A percentile compares a stretch with the other conserved stretches of the same genome.
phyloP scores from a whole-genome alignment of 257 asterid species.

The Hygrophila difformis region DNA sequence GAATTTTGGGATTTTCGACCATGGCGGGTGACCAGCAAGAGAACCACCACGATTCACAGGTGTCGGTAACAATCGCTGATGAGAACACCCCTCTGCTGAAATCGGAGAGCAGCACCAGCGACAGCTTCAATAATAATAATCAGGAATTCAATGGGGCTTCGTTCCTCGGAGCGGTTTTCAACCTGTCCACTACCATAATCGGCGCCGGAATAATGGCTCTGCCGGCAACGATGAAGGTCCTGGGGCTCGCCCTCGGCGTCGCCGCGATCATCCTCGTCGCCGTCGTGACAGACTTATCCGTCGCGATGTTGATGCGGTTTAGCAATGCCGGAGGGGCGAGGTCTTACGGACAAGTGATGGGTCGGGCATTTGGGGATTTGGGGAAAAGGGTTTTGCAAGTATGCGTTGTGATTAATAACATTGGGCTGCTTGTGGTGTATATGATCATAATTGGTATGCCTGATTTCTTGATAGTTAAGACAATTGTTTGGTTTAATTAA shows the following conservation, averaged over 20 bases:
- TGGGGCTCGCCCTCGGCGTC: slow-evolving; percentile 48
- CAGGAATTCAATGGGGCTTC: slow-evolving; percentile 42
- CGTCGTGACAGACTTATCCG: slow-evolving; percentile 38
- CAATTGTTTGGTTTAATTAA: too few species aligned
- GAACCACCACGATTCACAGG: slow-evolving; percentile 11
- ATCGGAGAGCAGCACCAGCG: slow-evolving; percentile 14
- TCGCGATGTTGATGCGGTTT: slow-evolving; percentile 27
- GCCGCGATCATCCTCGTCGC: slow-evolving; percentile 35
- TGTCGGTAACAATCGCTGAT: slow-evolving; percentile 15
- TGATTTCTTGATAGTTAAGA: too few species aligned
- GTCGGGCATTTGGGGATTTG: slow-evolving; percentile 34
- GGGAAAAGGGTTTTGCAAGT: slow-evolving; percentile 32
- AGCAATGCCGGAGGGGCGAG: slow-evolving; percentile 34
- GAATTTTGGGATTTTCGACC: too few species aligned
- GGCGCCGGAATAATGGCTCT: slow-evolving; percentile 73
- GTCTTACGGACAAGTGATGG: slow-evolving; percentile 50
- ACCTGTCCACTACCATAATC: slow-evolving; percentile 50
- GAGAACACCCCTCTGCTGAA: slow-evolving; percentile 30
- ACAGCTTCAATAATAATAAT: slow-evolving; percentile 12
- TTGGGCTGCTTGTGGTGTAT: slow-evolving; percentile 48
- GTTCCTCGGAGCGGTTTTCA: slow-evolving; percentile 45
- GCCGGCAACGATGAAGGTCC: slow-evolving; percentile 61
- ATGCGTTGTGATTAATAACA: slow-evolving; percentile 43
- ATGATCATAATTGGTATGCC: slow-evolving; percentile 52
- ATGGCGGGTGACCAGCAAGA: not conserved